phyloP scores from a whole-genome alignment of 176 grass and related monocot genomes.

The Otatea glauca region DNA sequence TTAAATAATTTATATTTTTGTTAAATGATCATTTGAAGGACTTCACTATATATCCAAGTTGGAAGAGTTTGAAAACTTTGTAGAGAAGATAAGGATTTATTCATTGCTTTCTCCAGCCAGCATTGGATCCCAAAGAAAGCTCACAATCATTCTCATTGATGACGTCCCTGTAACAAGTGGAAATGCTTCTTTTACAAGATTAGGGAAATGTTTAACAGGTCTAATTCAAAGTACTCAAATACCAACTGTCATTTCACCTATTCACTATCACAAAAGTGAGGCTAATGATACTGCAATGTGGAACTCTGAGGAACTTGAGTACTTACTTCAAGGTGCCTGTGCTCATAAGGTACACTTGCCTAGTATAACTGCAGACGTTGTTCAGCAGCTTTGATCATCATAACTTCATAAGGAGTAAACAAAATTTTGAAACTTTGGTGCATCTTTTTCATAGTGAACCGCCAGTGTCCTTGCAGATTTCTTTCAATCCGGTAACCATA shows the following conservation, averaged over 20 bases:
- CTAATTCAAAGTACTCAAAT: constrained; percentile 67
- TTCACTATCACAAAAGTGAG: constrained; percentile 81
- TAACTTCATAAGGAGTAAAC: background rate
- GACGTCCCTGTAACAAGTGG: constrained; percentile 75
- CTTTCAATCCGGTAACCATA: constrained; percentile 81
- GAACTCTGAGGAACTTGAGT: constrained; percentile 72
- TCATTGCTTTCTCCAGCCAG: constrained; percentile 62
- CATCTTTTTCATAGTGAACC: constrained; percentile 22
- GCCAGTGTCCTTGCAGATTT: constrained; percentile 61
- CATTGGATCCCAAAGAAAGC: constrained; percentile 58
- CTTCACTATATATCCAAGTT: constrained; percentile 87
- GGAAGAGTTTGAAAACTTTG: constrained; percentile 92
- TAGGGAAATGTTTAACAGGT: constrained; percentile 75
- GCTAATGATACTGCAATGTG: constrained; percentile 51
- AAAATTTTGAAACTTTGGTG: constrained; percentile 8
- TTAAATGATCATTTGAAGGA: constrained; percentile 55
- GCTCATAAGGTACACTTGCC: constrained; percentile 75
- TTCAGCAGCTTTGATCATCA: constrained; percentile 11
- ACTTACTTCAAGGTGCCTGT: constrained; percentile 74
- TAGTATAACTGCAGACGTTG: constrained; percentile 30
- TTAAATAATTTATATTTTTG: constrained; percentile 31
- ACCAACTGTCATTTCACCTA: constrained; percentile 86
- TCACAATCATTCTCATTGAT: constrained; percentile 79
- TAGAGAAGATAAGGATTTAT: constrained; percentile 88
- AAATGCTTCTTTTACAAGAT: constrained; percentile 72